Evolutionary conservation across 352 stramenopile genomes (phyloP).

Genomic region (Phytophthora agathidicida): DNA sequence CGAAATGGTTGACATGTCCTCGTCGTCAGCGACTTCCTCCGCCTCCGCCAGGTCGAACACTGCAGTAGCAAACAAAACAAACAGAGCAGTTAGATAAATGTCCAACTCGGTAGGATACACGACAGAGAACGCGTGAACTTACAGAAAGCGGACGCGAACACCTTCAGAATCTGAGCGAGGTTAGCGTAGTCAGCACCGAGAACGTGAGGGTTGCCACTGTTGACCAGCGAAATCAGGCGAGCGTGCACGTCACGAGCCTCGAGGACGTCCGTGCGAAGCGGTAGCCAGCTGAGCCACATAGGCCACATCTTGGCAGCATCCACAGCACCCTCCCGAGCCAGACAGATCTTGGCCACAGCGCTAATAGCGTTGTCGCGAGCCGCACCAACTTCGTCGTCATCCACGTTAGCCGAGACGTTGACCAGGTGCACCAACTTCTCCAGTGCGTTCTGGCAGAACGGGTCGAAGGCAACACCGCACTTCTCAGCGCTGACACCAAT

Average conservation of each 20-base stretch:
- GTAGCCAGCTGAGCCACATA: conserved; percentile 84
- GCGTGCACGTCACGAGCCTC: conserved; percentile 81
- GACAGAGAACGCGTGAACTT: conserved; percentile 48
- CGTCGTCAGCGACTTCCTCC: conserved; percentile 65
- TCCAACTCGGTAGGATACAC: conserved; percentile 11
- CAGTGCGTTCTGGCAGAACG: conserved; percentile 67
- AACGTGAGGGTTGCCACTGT: conserved; percentile 59
- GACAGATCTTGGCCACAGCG: conserved; percentile 81
- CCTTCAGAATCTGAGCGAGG: conserved; percentile 70
- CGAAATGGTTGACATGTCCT: conserved; percentile 76
- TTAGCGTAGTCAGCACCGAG: conserved; percentile 74
- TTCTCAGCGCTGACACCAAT: conserved; percentile 87
- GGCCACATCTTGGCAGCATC: conserved; percentile 71
- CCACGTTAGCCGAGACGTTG: conserved; percentile 48
- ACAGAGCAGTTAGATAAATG: conserved; percentile 24
- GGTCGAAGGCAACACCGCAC: conserved; percentile 69
- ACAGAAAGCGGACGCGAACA: conserved; percentile 78
- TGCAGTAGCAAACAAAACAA: conserved; percentile 25
- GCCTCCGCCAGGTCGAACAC: conserved; percentile 67
- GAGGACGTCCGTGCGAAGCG: conserved; percentile 77
- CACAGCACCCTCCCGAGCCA: conserved; percentile 58
- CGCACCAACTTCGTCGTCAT: conserved; percentile 67
- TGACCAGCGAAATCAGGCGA: conserved; percentile 71
- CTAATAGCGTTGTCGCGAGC: conserved; percentile 86
- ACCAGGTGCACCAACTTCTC: conserved; percentile 81